These are phyloP conservation scores for Tylopilus sp. DNA, from an alignment of 768 basidiomycete species.

Conservation along the genomic window DNA sequence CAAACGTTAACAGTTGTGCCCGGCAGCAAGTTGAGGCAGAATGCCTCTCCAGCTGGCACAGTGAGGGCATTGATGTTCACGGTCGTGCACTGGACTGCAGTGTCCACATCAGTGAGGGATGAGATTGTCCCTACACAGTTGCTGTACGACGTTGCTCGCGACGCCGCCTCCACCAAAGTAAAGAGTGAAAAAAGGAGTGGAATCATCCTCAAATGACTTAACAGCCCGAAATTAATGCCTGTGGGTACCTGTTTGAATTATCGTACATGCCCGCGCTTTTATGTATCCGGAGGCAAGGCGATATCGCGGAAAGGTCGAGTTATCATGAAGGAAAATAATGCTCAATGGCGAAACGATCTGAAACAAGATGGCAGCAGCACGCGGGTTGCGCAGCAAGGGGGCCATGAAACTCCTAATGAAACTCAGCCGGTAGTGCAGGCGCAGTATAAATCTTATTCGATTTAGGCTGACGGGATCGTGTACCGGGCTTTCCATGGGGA, in stretches of 20 bases:
- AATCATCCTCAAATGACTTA: slow-evolving; percentile 7
- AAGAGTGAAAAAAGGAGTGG: slow-evolving; percentile 16
- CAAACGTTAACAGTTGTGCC: slow-evolving; percentile 59
- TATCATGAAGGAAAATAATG: background rate
- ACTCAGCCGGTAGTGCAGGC: background rate
- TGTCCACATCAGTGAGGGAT: slow-evolving; percentile 47
- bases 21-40: slow-evolving; percentile 42
- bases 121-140: slow-evolving; percentile 52
- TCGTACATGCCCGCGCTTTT: background rate
- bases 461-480: no score
- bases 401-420: background rate
- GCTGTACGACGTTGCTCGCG: slow-evolving; percentile 10
- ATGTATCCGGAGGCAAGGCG: background rate
- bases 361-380: background rate
- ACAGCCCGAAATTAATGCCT: background rate
- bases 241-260: background rate
- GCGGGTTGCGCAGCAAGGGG: background rate
- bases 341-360: no score
- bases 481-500: background rate
- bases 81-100: slow-evolving; percentile 53
- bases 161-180: slow-evolving; percentile 11
- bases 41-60: slow-evolving; percentile 50
- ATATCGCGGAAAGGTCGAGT: background rate
- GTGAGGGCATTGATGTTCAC: slow-evolving; percentile 56
- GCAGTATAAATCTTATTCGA: no score